Base-by-base conservation (phyloP, 805 yeast species). In the Yarrowia sp. region DNA sequence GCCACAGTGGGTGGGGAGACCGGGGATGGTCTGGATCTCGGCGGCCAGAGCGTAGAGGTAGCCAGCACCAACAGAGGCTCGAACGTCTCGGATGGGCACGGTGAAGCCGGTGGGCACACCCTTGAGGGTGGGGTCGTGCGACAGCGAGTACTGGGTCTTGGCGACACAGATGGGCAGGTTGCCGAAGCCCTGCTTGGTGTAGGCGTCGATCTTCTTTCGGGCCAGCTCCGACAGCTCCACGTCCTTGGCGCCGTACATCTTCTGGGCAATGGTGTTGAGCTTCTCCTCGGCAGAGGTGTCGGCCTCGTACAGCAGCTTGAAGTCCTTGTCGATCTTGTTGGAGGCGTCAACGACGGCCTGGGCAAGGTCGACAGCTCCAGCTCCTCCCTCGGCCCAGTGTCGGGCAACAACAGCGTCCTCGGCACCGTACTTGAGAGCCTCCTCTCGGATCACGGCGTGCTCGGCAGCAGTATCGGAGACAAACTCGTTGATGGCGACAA, bases 311-410 rank as follows among this genome's bases (percentile, higher is more conserved):
- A 92, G 81, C 79, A 86, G 87, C 71, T 86, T 80, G 79, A 89
- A 86, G 36, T 82, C 78, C 71, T 84, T 86, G 70, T 79, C 73
- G 19, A 81, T 76, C 71, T 79, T 79, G 66, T 83, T 82, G 36
- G 90, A 85, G 40, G 95, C 92, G 73, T 86, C 83, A 63, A 90
- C 84, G 46, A 94, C 97, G 56, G 95, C 90, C 73, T 89, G 79
- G 63, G 98, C 98, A 69, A 94, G 85, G 56, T 84, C 86, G 69
- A 90, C 78, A 16, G 98, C 97, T 70, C 98, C 98, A 69, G 80
- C 80, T 72, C 98, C 98, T 81, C 98, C 98, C 79, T 90, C 85
- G 74, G 91, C 97, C 97, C 97, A 94, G 81, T 94, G 98, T 80
- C 88, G 89, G 12, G 97, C 87, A 10, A 90, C 89, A 72, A 92